Percentiles rank a stretch among this genome's conserved stretches.
Evolutionary conservation across 768 basidiomycete species (phyloP).

Genomic region (Gautieria morchelliformis): DNA sequence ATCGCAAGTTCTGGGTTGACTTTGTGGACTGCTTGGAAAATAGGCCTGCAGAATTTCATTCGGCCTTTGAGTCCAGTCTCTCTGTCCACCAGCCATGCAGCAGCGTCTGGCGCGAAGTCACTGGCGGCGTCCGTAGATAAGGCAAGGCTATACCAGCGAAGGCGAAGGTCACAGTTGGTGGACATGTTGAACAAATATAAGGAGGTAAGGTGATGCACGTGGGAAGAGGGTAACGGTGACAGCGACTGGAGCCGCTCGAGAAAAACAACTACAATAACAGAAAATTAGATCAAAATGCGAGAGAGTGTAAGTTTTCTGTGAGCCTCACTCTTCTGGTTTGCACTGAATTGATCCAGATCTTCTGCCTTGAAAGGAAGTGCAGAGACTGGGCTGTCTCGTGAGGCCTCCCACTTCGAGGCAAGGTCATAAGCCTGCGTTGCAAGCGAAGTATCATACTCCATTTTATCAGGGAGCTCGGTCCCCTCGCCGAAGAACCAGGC

Average conservation of each 20-base stretch:
- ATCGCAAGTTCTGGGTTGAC: conserved; percentile 47
- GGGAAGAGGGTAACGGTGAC: conserved; percentile 45
- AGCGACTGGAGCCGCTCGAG: conserved; percentile 69
- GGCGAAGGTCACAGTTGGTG: conserved; percentile 65
- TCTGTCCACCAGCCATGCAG: conserved; percentile 52
- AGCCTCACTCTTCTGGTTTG: conserved; percentile 64
- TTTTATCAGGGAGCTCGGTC: conserved; percentile 55
- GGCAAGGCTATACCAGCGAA: conserved; percentile 69
- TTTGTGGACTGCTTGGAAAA: conserved; percentile 44
- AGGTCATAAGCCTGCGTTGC: conserved; percentile 62
- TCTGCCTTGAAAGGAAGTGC: conserved; percentile 43
- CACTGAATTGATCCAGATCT: conserved; percentile 57
- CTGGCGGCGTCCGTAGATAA: conserved; percentile 41
- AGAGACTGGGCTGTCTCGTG: conserved; percentile 36
- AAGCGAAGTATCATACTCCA: conserved; percentile 67
- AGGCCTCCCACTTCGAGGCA: conserved; percentile 63
- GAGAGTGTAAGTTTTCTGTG: neutral
- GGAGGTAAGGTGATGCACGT: conserved; percentile 49
- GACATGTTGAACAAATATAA: conserved; percentile 44
- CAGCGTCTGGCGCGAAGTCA: conserved; percentile 43
- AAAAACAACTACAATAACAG: conserved; percentile 54
- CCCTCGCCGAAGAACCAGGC: conserved; percentile 83
- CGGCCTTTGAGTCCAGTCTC: conserved; percentile 61
- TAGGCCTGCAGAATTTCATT: conserved; percentile 78
- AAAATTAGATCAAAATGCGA: neutral